These are phyloP conservation scores for Scheffersomyces segobiensis DNA, from an alignment of 1,139 yeast species.

Conservation along the genomic window DNA sequence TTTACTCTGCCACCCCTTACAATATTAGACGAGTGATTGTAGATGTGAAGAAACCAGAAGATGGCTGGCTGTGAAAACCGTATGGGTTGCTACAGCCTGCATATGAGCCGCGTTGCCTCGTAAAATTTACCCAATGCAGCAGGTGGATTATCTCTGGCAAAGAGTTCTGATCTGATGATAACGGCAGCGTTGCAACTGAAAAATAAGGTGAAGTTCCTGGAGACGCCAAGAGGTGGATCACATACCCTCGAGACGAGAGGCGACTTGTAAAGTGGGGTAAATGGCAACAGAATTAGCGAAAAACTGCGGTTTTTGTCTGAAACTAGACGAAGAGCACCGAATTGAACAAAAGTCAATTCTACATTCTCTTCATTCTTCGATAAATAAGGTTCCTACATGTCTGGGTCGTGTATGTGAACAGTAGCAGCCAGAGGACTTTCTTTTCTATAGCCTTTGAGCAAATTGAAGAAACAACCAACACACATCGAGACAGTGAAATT, in stretches of 20 bases:
- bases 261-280: background rate
- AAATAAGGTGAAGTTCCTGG: background rate
- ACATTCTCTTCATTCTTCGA: background rate
- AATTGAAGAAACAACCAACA: background rate
- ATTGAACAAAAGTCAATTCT: too few species aligned
- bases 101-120: background rate
- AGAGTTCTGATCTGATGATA: background rate
- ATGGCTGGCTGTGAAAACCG: conserved; percentile 6
- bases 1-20: background rate
- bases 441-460: too few species aligned
- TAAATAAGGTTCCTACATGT: background rate
- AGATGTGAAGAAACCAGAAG: background rate
- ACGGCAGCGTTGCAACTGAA: background rate
- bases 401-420: background rate
- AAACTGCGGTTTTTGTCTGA: background rate
- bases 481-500: background rate
- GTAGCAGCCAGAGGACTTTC: too few species aligned
- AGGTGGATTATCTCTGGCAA: background rate
- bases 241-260: background rate
- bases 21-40: background rate
- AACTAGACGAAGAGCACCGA: background rate
- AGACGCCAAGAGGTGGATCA: background rate
- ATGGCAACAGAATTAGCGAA: background rate
- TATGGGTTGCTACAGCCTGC: background rate
- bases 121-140: background rate